Evolutionary conservation across 164 flowering plant species (phyloP).

Genomic region (Stephania cephalantha): DNA sequence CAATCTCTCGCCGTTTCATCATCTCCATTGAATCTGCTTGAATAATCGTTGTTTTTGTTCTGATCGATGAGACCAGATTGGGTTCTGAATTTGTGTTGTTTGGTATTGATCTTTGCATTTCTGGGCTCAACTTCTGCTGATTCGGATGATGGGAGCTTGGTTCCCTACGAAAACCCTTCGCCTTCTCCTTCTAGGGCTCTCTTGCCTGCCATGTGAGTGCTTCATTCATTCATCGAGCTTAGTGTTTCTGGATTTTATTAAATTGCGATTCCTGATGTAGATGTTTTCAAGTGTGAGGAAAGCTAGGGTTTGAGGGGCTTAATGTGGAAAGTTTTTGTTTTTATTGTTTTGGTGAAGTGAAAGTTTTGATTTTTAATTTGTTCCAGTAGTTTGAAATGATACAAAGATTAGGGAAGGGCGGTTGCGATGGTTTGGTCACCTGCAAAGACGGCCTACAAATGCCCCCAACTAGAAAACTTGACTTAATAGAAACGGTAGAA

Average conservation of each 20-base stretch:
- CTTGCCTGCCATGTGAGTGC: background rate
- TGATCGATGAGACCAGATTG: constrained; percentile 8
- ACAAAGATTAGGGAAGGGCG: too few species aligned
- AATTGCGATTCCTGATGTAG: background rate
- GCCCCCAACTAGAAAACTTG: too few species aligned
- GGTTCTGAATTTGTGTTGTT: background rate
- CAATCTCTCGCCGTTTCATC: background rate
- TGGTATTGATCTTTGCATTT: background rate
- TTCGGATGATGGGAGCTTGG: background rate
- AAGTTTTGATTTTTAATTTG: too few species aligned
- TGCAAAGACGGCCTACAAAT: too few species aligned
- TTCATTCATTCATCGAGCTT: background rate
- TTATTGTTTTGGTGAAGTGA: background rate
- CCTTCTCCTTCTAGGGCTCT: background rate
- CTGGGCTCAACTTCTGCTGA: background rate
- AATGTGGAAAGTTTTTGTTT: background rate
- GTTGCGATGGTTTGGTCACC: too few species aligned
- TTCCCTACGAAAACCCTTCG: background rate
- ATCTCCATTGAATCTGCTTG: background rate
- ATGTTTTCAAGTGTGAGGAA: background rate
- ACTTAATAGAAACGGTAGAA: too few species aligned
- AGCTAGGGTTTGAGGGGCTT: background rate
- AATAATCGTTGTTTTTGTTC: background rate
- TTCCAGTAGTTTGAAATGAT: too few species aligned
- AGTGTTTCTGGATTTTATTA: background rate